Conservation (phyloP, 352 stramenopile genomes). For the Thalassiosira exigua region DNA sequence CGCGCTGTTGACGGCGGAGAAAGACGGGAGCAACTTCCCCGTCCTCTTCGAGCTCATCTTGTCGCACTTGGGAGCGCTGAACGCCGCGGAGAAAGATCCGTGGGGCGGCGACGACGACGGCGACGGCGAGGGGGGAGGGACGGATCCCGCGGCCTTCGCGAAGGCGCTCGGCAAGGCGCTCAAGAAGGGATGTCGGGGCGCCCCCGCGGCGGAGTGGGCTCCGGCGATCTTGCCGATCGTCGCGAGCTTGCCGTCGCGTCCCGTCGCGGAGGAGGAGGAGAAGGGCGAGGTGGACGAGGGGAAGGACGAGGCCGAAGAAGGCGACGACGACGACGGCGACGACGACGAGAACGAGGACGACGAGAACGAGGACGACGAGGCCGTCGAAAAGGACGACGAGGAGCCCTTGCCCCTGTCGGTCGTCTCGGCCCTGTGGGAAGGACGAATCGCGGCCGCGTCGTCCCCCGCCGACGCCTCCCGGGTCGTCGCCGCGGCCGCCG, state of each 20-base stretch:
- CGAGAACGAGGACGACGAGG: too few relatives aligned
- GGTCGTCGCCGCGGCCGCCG: constrained; percentile 64
- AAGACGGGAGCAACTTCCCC: constrained; percentile 66
- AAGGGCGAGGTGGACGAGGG: too few relatives aligned
- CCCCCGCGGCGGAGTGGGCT: constrained; percentile 53
- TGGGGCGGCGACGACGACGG: background rate
- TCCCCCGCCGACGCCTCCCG: constrained; percentile 43
- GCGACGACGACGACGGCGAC: too few relatives aligned
- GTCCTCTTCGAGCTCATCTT: constrained; percentile 70
- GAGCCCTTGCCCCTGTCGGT: constrained; percentile 30
- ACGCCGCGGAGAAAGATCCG: background rate
- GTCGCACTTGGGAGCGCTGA: constrained; percentile 35
- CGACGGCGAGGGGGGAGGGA: background rate
- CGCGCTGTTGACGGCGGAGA: constrained; percentile 68
- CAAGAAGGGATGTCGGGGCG: constrained; percentile 64
- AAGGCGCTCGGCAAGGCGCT: constrained; percentile 72
- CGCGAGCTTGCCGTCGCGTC: constrained; percentile 50
- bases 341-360: too few relatives aligned
- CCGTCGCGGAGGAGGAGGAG: background rate
- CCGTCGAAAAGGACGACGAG: constrained; percentile 7
- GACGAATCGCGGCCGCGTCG: constrained; percentile 48
- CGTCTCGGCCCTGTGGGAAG: constrained; percentile 66
- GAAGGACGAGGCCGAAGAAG: too few relatives aligned
- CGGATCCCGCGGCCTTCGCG: constrained; percentile 31
- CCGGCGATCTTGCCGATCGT: constrained; percentile 75